These are phyloP conservation scores for Anaeramoeba ignava DNA, from an alignment of 78 protist genomes.

Conservation along the genomic window DNA sequence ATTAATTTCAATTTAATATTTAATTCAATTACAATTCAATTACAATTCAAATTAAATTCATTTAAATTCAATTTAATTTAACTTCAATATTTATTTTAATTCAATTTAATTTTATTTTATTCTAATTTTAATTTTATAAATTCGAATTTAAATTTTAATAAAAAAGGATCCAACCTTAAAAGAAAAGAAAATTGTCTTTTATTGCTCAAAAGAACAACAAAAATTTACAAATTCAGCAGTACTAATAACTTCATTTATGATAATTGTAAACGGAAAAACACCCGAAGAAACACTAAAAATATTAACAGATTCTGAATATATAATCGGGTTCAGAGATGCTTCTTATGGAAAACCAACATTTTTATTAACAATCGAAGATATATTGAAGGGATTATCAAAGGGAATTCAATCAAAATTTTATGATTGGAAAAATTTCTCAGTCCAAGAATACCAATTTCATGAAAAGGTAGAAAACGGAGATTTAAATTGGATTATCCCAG, in stretches of 20 bases:
- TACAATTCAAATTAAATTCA: too few species aligned
- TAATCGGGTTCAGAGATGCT: background rate
- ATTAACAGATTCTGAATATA: background rate
- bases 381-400: background rate
- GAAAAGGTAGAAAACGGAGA: background rate
- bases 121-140: too few species aligned
- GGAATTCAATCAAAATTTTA: background rate
- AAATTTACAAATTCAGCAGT: conserved; percentile 6
- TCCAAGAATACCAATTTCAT: background rate
- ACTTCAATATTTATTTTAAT: too few species aligned
- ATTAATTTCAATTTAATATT: too few species aligned
- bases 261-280: background rate
- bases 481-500: conserved; percentile 1
- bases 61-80: too few species aligned
- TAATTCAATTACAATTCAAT: too few species aligned
- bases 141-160: too few species aligned
- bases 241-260: background rate
- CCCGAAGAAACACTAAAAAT: background rate
- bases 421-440: background rate
- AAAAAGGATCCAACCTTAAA: too few species aligned
- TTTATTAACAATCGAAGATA: background rate
- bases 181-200: too few species aligned
- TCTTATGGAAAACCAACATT: background rate
- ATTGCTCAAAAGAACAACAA: too few species aligned
- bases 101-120: too few species aligned